Evolutionary conservation across 106 monocot genomes (phyloP).

Genomic region (Dioscorea alata): DNA sequence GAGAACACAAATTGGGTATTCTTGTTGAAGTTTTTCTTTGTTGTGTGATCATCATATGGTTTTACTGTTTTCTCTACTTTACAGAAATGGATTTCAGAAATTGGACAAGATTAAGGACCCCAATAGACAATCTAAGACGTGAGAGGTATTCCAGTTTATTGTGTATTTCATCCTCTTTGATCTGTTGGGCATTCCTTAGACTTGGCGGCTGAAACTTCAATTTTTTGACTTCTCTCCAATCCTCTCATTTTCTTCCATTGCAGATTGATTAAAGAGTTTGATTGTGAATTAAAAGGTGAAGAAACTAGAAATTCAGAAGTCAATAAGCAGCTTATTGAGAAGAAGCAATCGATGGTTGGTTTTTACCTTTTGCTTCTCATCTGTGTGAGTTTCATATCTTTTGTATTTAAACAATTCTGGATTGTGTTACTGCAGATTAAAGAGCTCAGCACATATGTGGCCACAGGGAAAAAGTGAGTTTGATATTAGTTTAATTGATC

Average conservation of each 20-base stretch:
- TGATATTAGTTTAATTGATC: background rate
- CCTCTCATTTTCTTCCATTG: background rate
- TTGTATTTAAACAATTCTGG: background rate
- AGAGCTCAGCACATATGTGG: constrained; percentile 94
- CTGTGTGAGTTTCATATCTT: background rate
- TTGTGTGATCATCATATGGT: background rate
- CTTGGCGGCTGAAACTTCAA: too few relatives aligned
- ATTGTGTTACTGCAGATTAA: constrained; percentile 69
- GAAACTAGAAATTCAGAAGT: constrained; percentile 68
- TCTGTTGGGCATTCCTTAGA: too few relatives aligned
- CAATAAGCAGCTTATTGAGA: constrained; percentile 81
- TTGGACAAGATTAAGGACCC: constrained; percentile 78
- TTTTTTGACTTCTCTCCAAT: too few relatives aligned
- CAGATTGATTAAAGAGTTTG: constrained; percentile 96
- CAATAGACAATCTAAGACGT: constrained; percentile 55
- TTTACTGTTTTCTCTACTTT: background rate
- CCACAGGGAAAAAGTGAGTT: constrained; percentile 91
- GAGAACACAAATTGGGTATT: constrained; percentile 8
- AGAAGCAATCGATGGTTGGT: constrained; percentile 90
- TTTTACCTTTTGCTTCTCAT: background rate
- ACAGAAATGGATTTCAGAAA: constrained; percentile 86
- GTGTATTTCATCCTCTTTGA: too few relatives aligned
- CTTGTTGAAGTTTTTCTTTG: background rate
- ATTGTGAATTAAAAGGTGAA: constrained; percentile 84
- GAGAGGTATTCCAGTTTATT: constrained; percentile 33